These are phyloP conservation scores for Aspergillus novofumigatus DNA, from an alignment of 2,329 filamentous ascomycete species.

Conservation along the genomic window DNA sequence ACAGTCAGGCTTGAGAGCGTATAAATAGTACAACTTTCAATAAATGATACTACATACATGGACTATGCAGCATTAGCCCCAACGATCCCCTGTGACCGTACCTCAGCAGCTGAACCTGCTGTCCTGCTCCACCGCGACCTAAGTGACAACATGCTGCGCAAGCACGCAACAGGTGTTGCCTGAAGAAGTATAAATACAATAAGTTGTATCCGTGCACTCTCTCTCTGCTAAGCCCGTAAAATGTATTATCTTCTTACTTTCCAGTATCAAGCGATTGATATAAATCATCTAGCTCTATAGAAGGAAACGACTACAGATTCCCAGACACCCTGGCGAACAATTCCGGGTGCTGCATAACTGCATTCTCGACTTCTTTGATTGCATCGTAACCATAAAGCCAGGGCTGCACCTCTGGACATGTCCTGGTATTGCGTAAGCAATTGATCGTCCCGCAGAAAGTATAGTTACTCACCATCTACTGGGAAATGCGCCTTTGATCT, in stretches of 20 bases:
- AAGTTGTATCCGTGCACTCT: slow-evolving; percentile 43
- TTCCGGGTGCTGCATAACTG: slow-evolving; percentile 19
- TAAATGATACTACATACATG: slow-evolving; percentile 8
- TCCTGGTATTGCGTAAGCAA: slow-evolving; percentile 32
- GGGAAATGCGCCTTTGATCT: slow-evolving; percentile 54
- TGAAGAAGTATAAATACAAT: slow-evolving; percentile 49
- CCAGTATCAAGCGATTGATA: not conserved
- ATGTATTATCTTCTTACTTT: no score
- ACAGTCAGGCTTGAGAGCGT: not conserved
- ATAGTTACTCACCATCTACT: slow-evolving; percentile 49
- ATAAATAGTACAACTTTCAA: slow-evolving; percentile 1
- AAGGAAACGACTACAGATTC: slow-evolving; percentile 2
- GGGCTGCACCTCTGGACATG: slow-evolving; percentile 58
- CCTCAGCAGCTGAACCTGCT: slow-evolving; percentile 12
- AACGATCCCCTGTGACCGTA: slow-evolving; percentile 7
- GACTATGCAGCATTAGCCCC: slow-evolving; percentile 37
- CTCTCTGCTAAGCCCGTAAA: no score
- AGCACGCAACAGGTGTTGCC: slow-evolving; percentile 45
- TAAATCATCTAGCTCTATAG: not conserved
- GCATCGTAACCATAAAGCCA: slow-evolving; percentile 65
- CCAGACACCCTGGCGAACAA: slow-evolving; percentile 14
- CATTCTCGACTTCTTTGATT: slow-evolving; percentile 50
- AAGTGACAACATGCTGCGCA: slow-evolving; percentile 40
- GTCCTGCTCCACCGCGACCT: no score
- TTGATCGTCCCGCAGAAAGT: not conserved